Percentiles rank a stretch among this genome's conserved stretches.
Conservation (phyloP, 345 rosid species). For the Aethionema arabicum region DNA sequence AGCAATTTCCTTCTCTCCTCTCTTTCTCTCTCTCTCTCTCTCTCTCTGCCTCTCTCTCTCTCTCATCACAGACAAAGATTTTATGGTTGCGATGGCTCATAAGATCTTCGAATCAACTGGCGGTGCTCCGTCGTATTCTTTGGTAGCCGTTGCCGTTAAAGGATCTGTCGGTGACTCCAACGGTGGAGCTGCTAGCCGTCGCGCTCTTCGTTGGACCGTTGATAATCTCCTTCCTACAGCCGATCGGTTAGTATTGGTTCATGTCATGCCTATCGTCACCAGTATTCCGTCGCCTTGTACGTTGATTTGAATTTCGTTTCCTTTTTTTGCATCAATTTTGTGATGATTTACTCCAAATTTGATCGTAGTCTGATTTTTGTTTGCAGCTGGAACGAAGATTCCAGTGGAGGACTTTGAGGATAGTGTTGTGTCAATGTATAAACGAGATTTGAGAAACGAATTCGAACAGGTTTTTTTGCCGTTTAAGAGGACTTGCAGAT, state of each 20-base stretch:
- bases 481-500: conserved; percentile 53
- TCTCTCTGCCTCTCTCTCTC: too few species aligned
- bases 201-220: conserved; percentile 78
- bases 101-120: conserved; percentile 23
- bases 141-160: conserved; percentile 62
- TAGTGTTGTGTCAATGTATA: conserved; percentile 61
- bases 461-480: conserved; percentile 51
- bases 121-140: conserved; percentile 35
- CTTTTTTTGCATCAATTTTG: background rate
- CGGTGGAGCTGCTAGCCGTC: conserved; percentile 63
- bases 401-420: conserved; percentile 65
- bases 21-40: too few species aligned
- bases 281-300: conserved; percentile 71
- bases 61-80: background rate
- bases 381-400: conserved; percentile 58
- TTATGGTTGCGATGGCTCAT: conserved; percentile 34
- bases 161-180: conserved; percentile 43
- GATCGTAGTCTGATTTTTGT: background rate
- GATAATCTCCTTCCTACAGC: conserved; percentile 51
- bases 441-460: conserved; percentile 53
- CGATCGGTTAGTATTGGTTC: conserved; percentile 64
- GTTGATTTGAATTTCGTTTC: conserved; percentile 4
- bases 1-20: background rate
- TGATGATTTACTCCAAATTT: background rate
- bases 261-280: conserved; percentile 66